Conservation (phyloP, 1,284 basidiomycete species). For the Ganoderma leucocontextum region DNA sequence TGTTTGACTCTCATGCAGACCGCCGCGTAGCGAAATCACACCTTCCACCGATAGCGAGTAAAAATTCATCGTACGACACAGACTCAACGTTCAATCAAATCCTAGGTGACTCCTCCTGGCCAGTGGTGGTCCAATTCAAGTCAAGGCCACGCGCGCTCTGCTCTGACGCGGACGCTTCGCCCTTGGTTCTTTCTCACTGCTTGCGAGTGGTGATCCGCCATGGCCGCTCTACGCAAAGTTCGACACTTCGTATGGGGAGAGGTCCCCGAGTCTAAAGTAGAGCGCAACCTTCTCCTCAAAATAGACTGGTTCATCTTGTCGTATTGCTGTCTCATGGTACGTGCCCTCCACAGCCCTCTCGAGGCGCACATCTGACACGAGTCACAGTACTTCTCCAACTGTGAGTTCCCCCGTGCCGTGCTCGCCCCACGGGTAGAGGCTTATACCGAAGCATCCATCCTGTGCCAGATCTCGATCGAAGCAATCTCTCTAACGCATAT, state of each 20-base stretch:
- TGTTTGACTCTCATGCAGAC: not conserved
- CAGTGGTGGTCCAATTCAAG: too few species aligned
- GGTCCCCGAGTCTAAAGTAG: conserved; percentile 47
- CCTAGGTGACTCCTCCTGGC: not conserved
- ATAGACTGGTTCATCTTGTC: conserved; percentile 73
- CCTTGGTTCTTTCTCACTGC: not conserved
- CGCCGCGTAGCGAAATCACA: not conserved
- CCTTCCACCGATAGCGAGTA: not conserved
- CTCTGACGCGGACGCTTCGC: not conserved
- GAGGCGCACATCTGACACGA: conserved; percentile 7
- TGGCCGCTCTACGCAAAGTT: conserved; percentile 27
- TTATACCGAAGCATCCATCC: not conserved
- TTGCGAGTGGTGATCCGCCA: conserved; percentile 1
- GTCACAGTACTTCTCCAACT: conserved; percentile 69
- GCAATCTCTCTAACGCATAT: conserved; percentile 75
- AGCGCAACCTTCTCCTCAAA: conserved; percentile 60
- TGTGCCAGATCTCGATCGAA: conserved; percentile 64
- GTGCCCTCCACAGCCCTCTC: conserved; percentile 27
- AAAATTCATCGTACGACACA: conserved; percentile 8
- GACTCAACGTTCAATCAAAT: not conserved
- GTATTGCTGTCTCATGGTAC: conserved; percentile 74
- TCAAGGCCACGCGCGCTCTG: too few species aligned
- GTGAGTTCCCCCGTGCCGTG: conserved; percentile 44
- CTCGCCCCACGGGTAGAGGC: not conserved
- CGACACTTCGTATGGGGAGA: conserved; percentile 45